Conservation (phyloP, 495 filamentous ascomycete genomes). For the Lasiosphaeria ovina region DNA sequence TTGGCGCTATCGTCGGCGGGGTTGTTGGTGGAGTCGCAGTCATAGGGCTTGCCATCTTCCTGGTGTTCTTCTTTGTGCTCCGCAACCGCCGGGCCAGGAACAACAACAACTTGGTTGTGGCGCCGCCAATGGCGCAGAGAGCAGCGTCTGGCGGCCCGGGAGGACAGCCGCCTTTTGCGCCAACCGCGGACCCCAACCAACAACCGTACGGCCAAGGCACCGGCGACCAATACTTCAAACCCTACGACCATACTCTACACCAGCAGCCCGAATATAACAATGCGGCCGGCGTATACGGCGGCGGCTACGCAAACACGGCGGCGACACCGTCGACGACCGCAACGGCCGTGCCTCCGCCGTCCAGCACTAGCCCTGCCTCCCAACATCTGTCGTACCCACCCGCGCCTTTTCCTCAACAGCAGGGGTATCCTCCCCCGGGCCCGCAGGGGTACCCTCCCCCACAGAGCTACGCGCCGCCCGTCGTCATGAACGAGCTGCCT, state of each 20-base stretch:
- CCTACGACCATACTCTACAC: too few relatives aligned
- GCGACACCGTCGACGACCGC: too few relatives aligned
- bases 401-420: background rate
- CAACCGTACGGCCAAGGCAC: too few relatives aligned
- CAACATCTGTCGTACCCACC: background rate
- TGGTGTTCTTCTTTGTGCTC: slow-evolving; percentile 28
- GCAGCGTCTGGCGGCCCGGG: background rate
- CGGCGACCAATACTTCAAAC: too few relatives aligned
- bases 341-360: background rate
- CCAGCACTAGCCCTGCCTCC: background rate
- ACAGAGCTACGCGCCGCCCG: background rate
- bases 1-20: slow-evolving; percentile 40
- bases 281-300: too few relatives aligned
- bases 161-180: background rate
- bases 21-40: slow-evolving; percentile 39
- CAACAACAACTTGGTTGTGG: background rate
- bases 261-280: too few relatives aligned
- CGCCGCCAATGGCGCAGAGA: background rate
- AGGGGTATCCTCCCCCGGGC: background rate
- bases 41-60: slow-evolving; percentile 30
- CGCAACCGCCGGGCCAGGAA: background rate
- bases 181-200: too few relatives aligned
- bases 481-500: slow-evolving; percentile 4
- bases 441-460: background rate
- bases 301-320: too few relatives aligned